Evolutionary conservation across 257 asterid genomes (phyloP).

Genomic region (Solanum chaucha): DNA sequence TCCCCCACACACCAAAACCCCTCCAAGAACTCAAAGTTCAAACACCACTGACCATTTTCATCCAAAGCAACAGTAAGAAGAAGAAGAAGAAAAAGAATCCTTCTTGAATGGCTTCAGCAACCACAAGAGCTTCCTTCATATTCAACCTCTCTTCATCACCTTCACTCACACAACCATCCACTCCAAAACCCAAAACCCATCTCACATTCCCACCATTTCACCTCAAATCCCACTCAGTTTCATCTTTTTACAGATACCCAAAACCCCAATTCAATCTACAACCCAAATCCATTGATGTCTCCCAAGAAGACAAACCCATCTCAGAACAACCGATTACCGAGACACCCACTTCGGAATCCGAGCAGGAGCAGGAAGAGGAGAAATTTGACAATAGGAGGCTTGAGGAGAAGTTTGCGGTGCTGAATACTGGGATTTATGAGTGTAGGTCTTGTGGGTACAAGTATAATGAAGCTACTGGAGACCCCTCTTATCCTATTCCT

Average conservation of each 20-base stretch:
- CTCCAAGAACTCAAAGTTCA: background rate
- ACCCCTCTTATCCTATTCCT: slow-evolving; percentile 84
- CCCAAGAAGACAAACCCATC: slow-evolving; percentile 70
- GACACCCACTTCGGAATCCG: slow-evolving; percentile 16
- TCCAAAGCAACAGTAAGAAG: background rate
- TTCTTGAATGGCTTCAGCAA: slow-evolving; percentile 50
- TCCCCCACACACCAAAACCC: background rate
- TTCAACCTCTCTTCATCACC: slow-evolving; percentile 37
- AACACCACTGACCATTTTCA: background rate
- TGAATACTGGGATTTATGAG: slow-evolving; percentile 77
- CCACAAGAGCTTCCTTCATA: slow-evolving; percentile 43
- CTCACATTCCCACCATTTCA: slow-evolving; percentile 18
- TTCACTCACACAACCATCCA: slow-evolving; percentile 14
- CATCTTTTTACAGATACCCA: slow-evolving; percentile 14
- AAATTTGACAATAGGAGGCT: slow-evolving; percentile 32
- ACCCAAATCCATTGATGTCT: slow-evolving; percentile 55
- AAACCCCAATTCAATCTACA: background rate
- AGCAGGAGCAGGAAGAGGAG: slow-evolving; percentile 1
- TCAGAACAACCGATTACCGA: slow-evolving; percentile 8
- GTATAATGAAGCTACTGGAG: slow-evolving; percentile 57
- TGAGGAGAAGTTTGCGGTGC: slow-evolving; percentile 87
- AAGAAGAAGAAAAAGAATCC: background rate
- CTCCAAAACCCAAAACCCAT: slow-evolving; percentile 19
- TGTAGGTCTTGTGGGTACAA: slow-evolving; percentile 82
- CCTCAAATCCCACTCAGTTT: slow-evolving; percentile 23